A percentile compares a stretch with the other conserved stretches of the same genome.
These are phyloP conservation scores for Beauveria bassiana DNA, from an alignment of 2,329 filamentous ascomycete species.

Conservation along the genomic window DNA sequence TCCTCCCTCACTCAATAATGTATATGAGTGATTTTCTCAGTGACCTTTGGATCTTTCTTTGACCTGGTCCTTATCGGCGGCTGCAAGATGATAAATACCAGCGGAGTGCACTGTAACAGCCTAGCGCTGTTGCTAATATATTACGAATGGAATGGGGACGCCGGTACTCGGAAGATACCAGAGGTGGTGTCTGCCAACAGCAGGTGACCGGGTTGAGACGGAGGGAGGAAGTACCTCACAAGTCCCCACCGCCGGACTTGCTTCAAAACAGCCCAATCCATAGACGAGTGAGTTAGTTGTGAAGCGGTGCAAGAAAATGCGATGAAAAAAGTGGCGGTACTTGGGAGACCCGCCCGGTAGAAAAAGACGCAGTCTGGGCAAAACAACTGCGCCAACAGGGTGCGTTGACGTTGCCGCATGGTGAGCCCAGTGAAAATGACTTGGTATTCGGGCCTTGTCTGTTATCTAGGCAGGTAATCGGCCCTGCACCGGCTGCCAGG, in stretches of 20 bases:
- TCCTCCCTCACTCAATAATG: neutral
- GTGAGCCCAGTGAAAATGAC: neutral
- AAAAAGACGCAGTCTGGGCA: neutral
- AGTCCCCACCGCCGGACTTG: neutral
- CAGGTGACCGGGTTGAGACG: neutral
- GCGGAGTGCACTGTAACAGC: constrained; percentile 5
- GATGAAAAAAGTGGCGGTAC: constrained; percentile 1
- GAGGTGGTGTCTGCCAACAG: neutral
- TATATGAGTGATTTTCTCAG: constrained; percentile 2
- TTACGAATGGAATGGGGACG: neutral
- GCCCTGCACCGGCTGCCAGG: neutral
- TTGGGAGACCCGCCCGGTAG: neutral
- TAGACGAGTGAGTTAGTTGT: neutral
- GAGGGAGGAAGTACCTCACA: neutral
- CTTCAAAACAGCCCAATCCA: neutral
- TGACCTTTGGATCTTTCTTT: neutral
- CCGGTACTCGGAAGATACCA: neutral
- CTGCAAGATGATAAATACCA: neutral
- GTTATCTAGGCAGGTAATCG: neutral
- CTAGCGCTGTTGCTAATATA: constrained; percentile 5
- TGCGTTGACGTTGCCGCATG: constrained; percentile 5
- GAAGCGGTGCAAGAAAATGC: neutral
- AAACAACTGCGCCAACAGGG: neutral
- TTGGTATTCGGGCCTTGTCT: constrained; percentile 11
- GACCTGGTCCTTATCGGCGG: constrained; percentile 7